Conservation (phyloP, 208 protist genomes). For the Wallacemonas sp. region DNA sequence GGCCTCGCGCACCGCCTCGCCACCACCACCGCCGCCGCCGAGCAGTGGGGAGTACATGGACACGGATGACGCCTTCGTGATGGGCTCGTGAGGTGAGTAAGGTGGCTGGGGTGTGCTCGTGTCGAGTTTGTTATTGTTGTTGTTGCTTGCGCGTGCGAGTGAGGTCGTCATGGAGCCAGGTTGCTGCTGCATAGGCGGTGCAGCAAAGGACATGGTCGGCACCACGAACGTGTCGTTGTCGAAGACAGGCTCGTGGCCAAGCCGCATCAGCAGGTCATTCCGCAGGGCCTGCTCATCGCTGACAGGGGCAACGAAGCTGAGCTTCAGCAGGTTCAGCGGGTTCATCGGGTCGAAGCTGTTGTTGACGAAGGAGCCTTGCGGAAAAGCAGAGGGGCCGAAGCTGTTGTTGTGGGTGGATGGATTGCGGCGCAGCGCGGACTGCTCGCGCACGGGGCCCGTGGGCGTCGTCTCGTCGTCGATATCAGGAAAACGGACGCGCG, state of each 20-base stretch:
- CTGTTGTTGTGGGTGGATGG: conserved; percentile 8
- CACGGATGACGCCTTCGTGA: background rate
- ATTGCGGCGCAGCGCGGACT: background rate
- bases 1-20: background rate
- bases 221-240: conserved; percentile 17
- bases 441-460: background rate
- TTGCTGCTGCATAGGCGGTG: too few relatives aligned
- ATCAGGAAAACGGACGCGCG: conserved; percentile 1
- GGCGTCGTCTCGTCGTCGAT: background rate
- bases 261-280: conserved; percentile 27
- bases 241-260: conserved; percentile 27
- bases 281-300: conserved; percentile 32
- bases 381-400: background rate
- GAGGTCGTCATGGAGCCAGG: too few relatives aligned
- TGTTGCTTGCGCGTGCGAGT: too few relatives aligned
- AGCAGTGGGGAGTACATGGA: too few relatives aligned
- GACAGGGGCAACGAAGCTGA: conserved; percentile 34
- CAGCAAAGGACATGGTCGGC: background rate
- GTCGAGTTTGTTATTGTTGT: too few relatives aligned
- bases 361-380: conserved; percentile 1
- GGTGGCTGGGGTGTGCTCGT: too few relatives aligned
- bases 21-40: background rate
- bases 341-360: background rate
- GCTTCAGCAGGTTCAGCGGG: conserved; percentile 26
- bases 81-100: background rate